phyloP scores from a whole-genome alignment of 2,329 filamentous ascomycete genomes.

The Clarireedia hainanense region DNA sequence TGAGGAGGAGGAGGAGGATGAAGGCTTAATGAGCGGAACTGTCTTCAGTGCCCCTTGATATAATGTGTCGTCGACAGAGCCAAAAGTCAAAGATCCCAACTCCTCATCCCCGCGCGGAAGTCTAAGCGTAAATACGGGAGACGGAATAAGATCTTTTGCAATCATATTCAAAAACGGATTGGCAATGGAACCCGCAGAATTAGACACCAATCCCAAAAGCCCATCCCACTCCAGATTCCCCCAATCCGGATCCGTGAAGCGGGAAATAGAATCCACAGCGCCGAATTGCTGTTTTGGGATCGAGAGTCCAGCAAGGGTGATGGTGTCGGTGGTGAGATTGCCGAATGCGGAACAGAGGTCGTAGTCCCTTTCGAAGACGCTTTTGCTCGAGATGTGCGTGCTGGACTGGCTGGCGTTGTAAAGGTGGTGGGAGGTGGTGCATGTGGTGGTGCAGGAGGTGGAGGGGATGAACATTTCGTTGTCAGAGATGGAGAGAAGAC shows the following conservation, averaged over 20 bases:
- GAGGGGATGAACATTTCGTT: constrained; percentile 3
- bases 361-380: neutral
- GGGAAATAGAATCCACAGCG: neutral
- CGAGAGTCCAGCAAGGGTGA: neutral
- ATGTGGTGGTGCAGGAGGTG: neutral
- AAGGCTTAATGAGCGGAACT: neutral
- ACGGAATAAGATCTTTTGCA: neutral
- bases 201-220: neutral
- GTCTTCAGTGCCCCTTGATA: neutral
- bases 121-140: neutral
- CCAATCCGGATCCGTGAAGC: constrained; percentile 1
- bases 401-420: neutral
- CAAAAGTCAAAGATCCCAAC: neutral
- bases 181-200: neutral
- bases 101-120: neutral
- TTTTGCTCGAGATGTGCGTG: neutral
- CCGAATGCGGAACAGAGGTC: neutral
- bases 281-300: constrained; percentile 1
- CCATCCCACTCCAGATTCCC: constrained; percentile 7
- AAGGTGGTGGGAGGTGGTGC: neutral
- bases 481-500: constrained; percentile 3
- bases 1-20: neutral
- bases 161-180: neutral
- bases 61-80: neutral
- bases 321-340: neutral